phyloP scores from a whole-genome alignment of 75 land plant species.

The Adiantum capillusveneris region DNA sequence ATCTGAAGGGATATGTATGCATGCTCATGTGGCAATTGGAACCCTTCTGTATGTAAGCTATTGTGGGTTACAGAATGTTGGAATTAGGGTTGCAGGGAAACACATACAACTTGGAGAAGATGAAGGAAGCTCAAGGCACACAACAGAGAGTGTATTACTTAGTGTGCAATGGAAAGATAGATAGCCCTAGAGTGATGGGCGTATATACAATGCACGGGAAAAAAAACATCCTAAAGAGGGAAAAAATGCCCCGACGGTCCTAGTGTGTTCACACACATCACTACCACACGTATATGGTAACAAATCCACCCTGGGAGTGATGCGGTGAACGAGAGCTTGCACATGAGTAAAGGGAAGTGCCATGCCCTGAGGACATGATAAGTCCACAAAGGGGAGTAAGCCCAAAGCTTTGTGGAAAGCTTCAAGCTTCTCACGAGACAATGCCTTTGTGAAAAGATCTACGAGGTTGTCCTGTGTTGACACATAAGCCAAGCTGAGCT shows the following conservation, averaged over 20 bases:
- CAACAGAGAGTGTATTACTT: too few relatives aligned
- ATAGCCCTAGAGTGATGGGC: conserved; percentile 1
- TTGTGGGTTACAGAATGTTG: background rate
- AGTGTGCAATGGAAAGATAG: conserved; percentile 4
- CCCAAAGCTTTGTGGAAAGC: conserved; percentile 6
- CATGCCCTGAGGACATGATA: background rate
- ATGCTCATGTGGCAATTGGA: too few relatives aligned
- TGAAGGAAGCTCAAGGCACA: background rate
- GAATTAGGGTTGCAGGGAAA: background rate
- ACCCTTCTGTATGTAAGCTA: too few relatives aligned
- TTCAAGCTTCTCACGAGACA: conserved; percentile 1
- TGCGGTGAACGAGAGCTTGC: conserved; percentile 6
- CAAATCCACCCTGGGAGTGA: conserved; percentile 7
- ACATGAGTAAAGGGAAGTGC: background rate
- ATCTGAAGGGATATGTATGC: too few relatives aligned
- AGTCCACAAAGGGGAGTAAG: conserved; percentile 6
- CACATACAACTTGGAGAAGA: background rate
- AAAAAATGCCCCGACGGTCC: conserved; percentile 2
- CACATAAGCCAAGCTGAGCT: conserved; percentile 5
- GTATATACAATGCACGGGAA: conserved; percentile 4
- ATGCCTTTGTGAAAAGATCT: conserved; percentile 1
- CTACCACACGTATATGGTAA: background rate
- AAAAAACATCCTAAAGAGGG: background rate
- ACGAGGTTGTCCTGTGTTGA: background rate
- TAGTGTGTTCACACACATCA: conserved; percentile 3